Base-by-base conservation (phyloP, 1,284 basidiomycete genomes). In the Puccinia coronata region DNA sequence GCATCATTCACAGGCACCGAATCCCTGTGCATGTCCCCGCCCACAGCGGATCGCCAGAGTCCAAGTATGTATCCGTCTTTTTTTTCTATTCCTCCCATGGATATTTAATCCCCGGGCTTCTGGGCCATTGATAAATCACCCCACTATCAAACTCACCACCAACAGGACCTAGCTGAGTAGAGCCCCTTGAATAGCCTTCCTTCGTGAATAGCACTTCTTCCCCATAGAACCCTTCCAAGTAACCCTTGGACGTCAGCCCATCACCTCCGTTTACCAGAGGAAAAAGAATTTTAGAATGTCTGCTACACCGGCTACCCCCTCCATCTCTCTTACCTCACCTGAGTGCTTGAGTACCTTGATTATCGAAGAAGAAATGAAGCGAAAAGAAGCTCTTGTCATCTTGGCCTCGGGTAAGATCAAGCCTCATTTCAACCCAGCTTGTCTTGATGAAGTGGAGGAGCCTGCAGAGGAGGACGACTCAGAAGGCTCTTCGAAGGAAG, bases 401-500 rank as follows among this genome's bases (percentile, higher is more conserved):
- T 36, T 49, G 25, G 18, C 53, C 36, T 23, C 39, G 36, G 53
- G 36, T 43, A 18, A 39, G 18, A 39, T 73, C 11, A 59, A 39
- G 20, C 51, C 31, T 28, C 49, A 34, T 1, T n/a, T 73, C 11
- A 41, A 43, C n/a, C 34, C 57, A 18, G 51, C 25, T 41, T 34
- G 39, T 43, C 36, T 55, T 18, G 31, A 41, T 41, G 71, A 55
- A 3, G 70, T 55, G 34, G n/a, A 72, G 70, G 70, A 72, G 8
- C 47, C 57, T 43, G 25, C 16, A 53, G n/a, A 49, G 31, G 71
- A 73, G 2, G 71, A 73, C 28, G 53, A 34, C 9, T 57, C 53
- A 6, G 51, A 73, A 41, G 36, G 49, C 39, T 57, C 71, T 36
- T 53, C 71, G 23, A 57, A 41, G 59, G 59, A 39, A 63, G 59